A percentile compares a stretch with the other conserved stretches of the same genome.
phyloP scores from a whole-genome alignment of 2,329 filamentous ascomycete genomes.

The Tricladium varicosporioides region DNA sequence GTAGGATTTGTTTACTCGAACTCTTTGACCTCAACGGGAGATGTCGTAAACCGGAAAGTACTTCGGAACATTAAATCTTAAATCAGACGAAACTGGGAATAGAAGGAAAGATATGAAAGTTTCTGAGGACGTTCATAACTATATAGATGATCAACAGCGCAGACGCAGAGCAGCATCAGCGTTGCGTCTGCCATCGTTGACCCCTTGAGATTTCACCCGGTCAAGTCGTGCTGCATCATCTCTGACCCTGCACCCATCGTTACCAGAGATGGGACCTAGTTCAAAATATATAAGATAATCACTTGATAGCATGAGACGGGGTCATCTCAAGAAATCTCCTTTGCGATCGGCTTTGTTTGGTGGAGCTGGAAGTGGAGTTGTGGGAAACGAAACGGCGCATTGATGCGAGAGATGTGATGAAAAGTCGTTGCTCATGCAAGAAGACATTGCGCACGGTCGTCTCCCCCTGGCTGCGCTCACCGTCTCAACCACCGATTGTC shows the following conservation, averaged over 20 bases:
- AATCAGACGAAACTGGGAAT: neutral
- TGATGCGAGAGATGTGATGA: neutral
- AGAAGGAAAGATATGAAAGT: neutral
- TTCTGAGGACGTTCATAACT: constrained; percentile 1
- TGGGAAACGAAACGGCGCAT: neutral
- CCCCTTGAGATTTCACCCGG: neutral
- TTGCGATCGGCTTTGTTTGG: neutral
- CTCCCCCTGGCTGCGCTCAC: neutral
- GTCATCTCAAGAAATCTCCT: constrained; percentile 4
- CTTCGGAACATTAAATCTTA: neutral
- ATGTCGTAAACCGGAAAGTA: neutral
- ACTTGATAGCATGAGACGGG: constrained; percentile 7
- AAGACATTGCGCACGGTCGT: neutral
- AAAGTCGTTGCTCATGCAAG: neutral
- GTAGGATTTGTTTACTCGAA: neutral
- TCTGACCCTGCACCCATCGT: neutral
- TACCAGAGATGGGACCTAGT: neutral
- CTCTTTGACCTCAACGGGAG: neutral
- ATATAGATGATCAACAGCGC: constrained; percentile 1
- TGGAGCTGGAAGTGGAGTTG: neutral
- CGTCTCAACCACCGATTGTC: constrained; percentile 1
- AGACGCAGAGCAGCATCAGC: neutral
- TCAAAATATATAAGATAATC: neutral
- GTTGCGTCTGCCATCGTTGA: neutral
- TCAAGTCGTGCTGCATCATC: neutral